A percentile compares a stretch with the other conserved stretches of the same genome.
These are phyloP conservation scores for Ligustrum vulgare DNA, from an alignment of 257 asterid genomes.

Conservation along the genomic window DNA sequence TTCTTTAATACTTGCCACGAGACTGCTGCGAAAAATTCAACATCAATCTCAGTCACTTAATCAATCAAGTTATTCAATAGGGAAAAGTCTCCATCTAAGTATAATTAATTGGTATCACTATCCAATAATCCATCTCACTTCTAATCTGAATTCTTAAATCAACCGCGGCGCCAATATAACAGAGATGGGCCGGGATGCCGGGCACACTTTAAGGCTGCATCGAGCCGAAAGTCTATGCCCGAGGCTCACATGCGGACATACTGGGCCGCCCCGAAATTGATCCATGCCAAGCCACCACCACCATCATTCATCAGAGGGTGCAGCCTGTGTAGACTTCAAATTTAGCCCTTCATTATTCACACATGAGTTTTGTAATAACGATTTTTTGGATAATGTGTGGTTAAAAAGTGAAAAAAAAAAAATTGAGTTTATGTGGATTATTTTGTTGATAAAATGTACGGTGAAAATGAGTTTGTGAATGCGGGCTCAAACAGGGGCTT, in stretches of 20 bases:
- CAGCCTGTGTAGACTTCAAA: neutral
- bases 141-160: neutral
- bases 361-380: too few relatives aligned
- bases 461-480: too few relatives aligned
- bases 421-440: too few relatives aligned
- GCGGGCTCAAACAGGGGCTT: too few relatives aligned
- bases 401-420: too few relatives aligned
- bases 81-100: constrained; percentile 9
- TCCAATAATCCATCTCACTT: neutral
- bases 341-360: too few relatives aligned
- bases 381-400: too few relatives aligned
- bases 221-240: neutral
- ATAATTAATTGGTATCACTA: neutral
- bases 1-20: neutral
- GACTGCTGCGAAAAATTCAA: constrained; percentile 8
- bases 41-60: constrained; percentile 10
- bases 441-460: too few relatives aligned
- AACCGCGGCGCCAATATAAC: neutral
- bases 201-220: neutral
- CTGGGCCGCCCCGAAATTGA: neutral
- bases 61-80: constrained; percentile 1
- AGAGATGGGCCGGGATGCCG: neutral
- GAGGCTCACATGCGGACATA: neutral
- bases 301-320: neutral
- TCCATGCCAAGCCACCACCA: neutral